phyloP scores from a whole-genome alignment of 306 rosid genomes.

The Trichosanthes cucumerina region DNA sequence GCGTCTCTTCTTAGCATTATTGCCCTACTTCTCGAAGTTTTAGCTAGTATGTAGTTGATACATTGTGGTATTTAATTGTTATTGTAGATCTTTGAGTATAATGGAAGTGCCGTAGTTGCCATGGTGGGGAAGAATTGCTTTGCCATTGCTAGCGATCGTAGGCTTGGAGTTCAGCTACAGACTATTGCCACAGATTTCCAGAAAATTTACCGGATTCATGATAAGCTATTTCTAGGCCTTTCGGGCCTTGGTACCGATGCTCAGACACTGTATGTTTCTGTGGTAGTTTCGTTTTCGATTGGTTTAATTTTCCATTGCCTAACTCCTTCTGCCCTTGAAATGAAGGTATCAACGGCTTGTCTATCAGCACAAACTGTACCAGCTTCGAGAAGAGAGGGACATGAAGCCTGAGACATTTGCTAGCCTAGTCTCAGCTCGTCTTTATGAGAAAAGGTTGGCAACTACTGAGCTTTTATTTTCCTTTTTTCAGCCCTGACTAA shows the following conservation, averaged over 20 bases:
- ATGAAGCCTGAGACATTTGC: constrained; percentile 96
- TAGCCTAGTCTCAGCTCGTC: constrained; percentile 70
- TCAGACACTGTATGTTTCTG: constrained; percentile 58
- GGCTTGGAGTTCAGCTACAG: constrained; percentile 95
- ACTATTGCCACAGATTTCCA: constrained; percentile 93
- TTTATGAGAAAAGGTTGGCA: constrained; percentile 72
- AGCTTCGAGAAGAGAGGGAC: constrained; percentile 85
- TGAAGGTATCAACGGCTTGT: constrained; percentile 68
- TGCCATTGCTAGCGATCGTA: constrained; percentile 94
- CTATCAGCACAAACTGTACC: constrained; percentile 76
- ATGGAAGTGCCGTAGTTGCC: constrained; percentile 88
- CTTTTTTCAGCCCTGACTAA: background rate
- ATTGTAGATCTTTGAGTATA: constrained; percentile 79
- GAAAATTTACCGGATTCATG: constrained; percentile 65
- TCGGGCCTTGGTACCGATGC: constrained; percentile 94
- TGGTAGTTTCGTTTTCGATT: background rate
- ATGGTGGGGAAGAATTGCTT: constrained; percentile 99
- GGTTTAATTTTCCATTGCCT: background rate
- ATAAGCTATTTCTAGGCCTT: constrained; percentile 72
- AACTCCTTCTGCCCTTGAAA: background rate
- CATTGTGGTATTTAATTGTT: background rate
- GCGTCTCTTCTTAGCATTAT: constrained; percentile 1
- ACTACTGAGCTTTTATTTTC: background rate
- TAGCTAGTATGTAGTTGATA: background rate
- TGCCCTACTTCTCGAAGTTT: constrained; percentile 1